These are phyloP conservation scores for Fusarium nygamai DNA, from an alignment of 2,329 filamentous ascomycete species.

Conservation along the genomic window DNA sequence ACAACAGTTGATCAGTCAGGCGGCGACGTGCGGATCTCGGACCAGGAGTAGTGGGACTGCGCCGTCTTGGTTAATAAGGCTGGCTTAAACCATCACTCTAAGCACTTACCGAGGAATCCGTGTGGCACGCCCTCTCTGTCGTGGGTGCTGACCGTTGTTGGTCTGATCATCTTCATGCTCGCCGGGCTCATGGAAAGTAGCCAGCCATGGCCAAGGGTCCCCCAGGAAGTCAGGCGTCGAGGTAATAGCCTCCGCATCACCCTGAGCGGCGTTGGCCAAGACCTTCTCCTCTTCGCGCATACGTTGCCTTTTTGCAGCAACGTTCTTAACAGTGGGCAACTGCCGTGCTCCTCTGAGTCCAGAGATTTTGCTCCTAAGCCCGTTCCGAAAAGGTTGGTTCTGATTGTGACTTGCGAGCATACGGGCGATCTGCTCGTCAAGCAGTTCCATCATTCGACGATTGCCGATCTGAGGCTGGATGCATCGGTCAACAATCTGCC, in stretches of 20 bases:
- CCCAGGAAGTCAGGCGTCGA: background rate
- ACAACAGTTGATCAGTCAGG: constrained; percentile 1
- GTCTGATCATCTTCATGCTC: background rate
- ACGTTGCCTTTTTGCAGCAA: background rate
- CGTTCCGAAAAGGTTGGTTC: background rate
- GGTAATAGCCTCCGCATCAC: background rate
- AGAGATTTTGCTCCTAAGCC: background rate
- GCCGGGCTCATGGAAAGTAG: background rate
- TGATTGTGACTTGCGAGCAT: constrained; percentile 8
- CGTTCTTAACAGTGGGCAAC: constrained; percentile 14
- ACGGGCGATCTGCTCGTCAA: constrained; percentile 43
- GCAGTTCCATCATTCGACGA: constrained; percentile 41
- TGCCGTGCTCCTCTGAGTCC: background rate
- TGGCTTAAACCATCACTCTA: background rate
- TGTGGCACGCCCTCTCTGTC: constrained; percentile 9
- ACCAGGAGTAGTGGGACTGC: constrained; percentile 11
- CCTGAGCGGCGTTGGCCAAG: background rate
- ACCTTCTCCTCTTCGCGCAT: background rate
- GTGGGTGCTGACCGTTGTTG: background rate
- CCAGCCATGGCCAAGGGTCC: constrained; percentile 20
- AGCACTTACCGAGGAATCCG: constrained; percentile 15
- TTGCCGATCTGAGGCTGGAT: background rate
- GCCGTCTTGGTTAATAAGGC: constrained; percentile 1
- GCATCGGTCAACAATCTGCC: background rate
- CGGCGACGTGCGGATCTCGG: constrained; percentile 11